These are phyloP conservation scores for Kodamaea fungicola DNA, from an alignment of 1,139 yeast genomes.

Conservation along the genomic window DNA sequence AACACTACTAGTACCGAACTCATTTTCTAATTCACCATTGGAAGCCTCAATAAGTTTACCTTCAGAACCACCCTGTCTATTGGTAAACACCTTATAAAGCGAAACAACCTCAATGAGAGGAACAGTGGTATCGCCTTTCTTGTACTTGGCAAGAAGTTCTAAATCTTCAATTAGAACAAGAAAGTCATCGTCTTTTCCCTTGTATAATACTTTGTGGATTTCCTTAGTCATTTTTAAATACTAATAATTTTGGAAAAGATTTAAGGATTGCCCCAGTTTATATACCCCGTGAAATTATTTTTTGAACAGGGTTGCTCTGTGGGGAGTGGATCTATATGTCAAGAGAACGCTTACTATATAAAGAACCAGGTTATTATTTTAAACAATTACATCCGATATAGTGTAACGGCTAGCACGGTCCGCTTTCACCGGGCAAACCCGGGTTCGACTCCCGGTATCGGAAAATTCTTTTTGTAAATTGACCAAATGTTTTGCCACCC, in stretches of 20 bases:
- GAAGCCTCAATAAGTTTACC: constrained; percentile 76
- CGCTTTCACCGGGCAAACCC: constrained; percentile 82
- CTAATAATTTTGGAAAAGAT: not conserved
- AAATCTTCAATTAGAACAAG: constrained; percentile 59
- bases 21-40: constrained; percentile 56
- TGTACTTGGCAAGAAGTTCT: constrained; percentile 46
- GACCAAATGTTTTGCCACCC: no score
- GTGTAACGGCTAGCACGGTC: constrained; percentile 84
- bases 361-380: no score
- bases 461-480: constrained; percentile 20
- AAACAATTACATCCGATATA: constrained; percentile 49
- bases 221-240: constrained; percentile 6
- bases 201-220: constrained; percentile 52
- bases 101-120: constrained; percentile 67
- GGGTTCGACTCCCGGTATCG: constrained; percentile 85
- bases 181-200: constrained; percentile 63
- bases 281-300: no score
- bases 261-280: no score
- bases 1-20: constrained; percentile 53
- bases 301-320: no score
- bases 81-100: constrained; percentile 59
- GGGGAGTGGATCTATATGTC: no score
- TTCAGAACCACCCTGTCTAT: constrained; percentile 64
- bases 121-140: constrained; percentile 47
- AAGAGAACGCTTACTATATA: no score